Evolutionary conservation across 2,329 filamentous ascomycete species (phyloP), one percentile per base, ranked within the genome.

Genomic region (Epichloe bromicola): DNA sequence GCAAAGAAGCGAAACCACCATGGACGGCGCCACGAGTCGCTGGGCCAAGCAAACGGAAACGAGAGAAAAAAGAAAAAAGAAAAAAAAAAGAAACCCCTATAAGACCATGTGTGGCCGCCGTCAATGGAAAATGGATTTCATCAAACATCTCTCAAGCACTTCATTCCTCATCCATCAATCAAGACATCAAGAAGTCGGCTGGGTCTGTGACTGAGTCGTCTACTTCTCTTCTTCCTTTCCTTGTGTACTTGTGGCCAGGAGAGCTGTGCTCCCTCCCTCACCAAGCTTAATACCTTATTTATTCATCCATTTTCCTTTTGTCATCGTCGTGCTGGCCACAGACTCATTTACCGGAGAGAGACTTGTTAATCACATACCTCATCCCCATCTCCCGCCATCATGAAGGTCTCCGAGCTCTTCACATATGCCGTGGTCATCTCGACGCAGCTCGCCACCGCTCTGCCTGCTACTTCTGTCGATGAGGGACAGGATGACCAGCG

Each of bases 331-430:
- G 30, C 30, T 30, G 30, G 30, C 30, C 30, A 30, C 30, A 30
- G 30, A 30, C 26, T 8, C 7, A 26, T 26, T 26, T 8, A 26
- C 26, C 26, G 26, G 26, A 26, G 7, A 26, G 26, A 26, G 26
- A 26, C 26, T 4, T 30, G 1, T 30, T 4, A 30, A 30, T 30
- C 26, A 30, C 8, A 30, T 11, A 30, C 8, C 26, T 30, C 26
- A 30, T 30, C 8, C 26, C 26, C 26, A 30, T 30, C 3, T 30
- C 4, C 30, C 30, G 10, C 36, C 50, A 43, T 17, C 23, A 51
- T 51, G 50, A 51, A 51, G 37, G 19, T 51, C 38, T 33, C 50
- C 17, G 44, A 51, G 34, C n/a, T 51, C 23, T 30, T 51, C 30
- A 46, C 50, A 15, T 51, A 33, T 20, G 44, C 17, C 20, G 17